Evolutionary conservation across 1,284 basidiomycete species (phyloP).

Genomic region (Cryptococcus sp.): DNA sequence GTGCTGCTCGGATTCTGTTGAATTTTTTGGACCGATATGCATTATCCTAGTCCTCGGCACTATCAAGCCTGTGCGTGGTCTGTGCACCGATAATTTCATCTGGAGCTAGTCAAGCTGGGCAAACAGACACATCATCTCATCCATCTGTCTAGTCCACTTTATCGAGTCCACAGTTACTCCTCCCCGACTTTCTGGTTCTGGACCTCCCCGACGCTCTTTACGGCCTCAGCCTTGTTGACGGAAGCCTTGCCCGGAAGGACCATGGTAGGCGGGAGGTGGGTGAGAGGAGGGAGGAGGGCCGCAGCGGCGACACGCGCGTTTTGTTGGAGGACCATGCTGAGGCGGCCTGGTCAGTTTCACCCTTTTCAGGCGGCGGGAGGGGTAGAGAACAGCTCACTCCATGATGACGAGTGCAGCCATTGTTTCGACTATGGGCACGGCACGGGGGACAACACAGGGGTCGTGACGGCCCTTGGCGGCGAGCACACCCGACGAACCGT

Average conservation of each 20-base stretch:
- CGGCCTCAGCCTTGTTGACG: conserved; percentile 12
- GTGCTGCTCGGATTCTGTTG: too few species aligned
- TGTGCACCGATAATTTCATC: too few species aligned
- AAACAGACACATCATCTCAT: too few species aligned
- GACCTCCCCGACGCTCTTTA: conserved; percentile 20
- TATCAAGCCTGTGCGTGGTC: too few species aligned
- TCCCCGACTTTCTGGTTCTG: conserved; percentile 35
- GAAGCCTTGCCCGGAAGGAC: conserved; percentile 41
- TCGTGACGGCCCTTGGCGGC: conserved; percentile 92
- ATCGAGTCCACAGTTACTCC: conserved; percentile 20
- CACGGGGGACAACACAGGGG: conserved; percentile 94
- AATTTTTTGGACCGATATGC: too few species aligned
- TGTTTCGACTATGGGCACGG: conserved; percentile 96
- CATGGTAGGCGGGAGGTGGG: conserved; percentile 78
- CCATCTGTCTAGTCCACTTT: too few species aligned
- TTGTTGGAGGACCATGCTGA: conserved; percentile 72
- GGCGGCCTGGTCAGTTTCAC: neutral
- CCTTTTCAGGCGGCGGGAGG: neutral
- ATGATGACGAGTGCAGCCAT: conserved; percentile 96
- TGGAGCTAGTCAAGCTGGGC: too few species aligned
- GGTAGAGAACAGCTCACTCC: conserved; percentile 64
- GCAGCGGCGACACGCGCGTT: conserved; percentile 70
- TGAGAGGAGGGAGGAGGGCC: conserved; percentile 67
- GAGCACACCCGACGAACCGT: conserved; percentile 80
- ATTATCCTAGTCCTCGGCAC: too few species aligned